phyloP scores from a whole-genome alignment of 768 basidiomycete species.

The Hericium erinaceus region DNA sequence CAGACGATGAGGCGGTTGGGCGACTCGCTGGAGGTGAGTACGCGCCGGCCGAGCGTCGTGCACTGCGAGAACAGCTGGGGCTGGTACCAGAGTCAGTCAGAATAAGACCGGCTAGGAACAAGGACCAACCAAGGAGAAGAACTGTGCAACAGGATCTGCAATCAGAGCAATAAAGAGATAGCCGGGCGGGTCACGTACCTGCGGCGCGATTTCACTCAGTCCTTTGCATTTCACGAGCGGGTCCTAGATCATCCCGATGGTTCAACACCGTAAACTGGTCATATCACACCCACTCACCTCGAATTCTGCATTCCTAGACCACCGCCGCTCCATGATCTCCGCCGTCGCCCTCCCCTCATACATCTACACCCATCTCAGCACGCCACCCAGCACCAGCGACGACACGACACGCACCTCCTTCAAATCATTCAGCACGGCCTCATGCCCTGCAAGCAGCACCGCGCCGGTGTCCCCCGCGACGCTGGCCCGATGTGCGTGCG shows the following conservation, averaged over 20 bases:
- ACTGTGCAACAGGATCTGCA: conserved; percentile 23
- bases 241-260: conserved; percentile 23
- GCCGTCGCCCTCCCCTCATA: conserved; percentile 44
- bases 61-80: conserved; percentile 46
- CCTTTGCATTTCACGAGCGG: conserved; percentile 12
- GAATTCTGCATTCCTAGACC: conserved; percentile 44
- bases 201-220: conserved; percentile 14
- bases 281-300: conserved; percentile 31
- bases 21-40: conserved; percentile 47
- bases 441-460: conserved; percentile 22
- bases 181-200: conserved; percentile 7
- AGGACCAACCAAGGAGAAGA: conserved; percentile 40
- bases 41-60: conserved; percentile 37
- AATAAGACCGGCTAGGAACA: background rate
- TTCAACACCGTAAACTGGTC: conserved; percentile 19
- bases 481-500: conserved; percentile 4
- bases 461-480: background rate
- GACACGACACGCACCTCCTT: conserved; percentile 27
- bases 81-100: conserved; percentile 22
- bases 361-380: conserved; percentile 20
- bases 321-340: conserved; percentile 44
- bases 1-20: conserved; percentile 55
- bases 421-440: conserved; percentile 45
- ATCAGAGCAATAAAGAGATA: background rate
- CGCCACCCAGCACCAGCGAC: background rate